phyloP scores from a whole-genome alignment of 306 rosid genomes.

The Rosa persica region DNA sequence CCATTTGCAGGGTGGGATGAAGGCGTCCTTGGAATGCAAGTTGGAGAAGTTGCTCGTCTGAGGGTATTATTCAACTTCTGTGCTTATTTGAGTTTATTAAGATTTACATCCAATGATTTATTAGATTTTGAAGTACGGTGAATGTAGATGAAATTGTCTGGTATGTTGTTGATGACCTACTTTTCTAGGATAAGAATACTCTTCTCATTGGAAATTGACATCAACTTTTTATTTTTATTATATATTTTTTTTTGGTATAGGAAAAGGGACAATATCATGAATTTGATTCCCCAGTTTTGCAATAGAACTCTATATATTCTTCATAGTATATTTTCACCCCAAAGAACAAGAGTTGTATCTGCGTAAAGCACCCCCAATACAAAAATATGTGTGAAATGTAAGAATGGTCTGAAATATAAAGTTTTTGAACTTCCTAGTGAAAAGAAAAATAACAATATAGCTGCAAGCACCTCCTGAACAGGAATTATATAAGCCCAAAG shows the following conservation, averaged over 20 bases:
- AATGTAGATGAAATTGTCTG: too few species aligned
- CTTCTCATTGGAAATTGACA: neutral
- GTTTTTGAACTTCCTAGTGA: neutral
- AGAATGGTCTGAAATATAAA: neutral
- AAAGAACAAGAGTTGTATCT: neutral
- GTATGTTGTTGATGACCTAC: neutral
- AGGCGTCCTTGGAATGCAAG: constrained; percentile 86
- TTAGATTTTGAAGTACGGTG: neutral
- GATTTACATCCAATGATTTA: neutral
- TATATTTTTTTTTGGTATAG: neutral
- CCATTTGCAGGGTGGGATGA: constrained; percentile 85
- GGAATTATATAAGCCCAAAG: neutral
- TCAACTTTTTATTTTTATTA: too few species aligned
- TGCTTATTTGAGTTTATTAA: neutral
- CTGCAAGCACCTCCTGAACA: neutral
- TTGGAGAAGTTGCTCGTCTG: constrained; percentile 95
- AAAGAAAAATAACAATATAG: neutral
- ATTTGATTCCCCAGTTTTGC: neutral
- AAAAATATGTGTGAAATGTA: neutral
- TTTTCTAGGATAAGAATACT: neutral
- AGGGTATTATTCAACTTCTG: constrained; percentile 53
- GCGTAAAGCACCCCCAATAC: neutral
- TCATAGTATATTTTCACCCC: neutral
- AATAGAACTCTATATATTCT: neutral
- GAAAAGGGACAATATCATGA: neutral